A percentile compares a stretch with the other conserved stretches of the same genome.
These are phyloP conservation scores for Apiospora sp. DNA, from an alignment of 2,329 filamentous ascomycete species.

Conservation along the genomic window DNA sequence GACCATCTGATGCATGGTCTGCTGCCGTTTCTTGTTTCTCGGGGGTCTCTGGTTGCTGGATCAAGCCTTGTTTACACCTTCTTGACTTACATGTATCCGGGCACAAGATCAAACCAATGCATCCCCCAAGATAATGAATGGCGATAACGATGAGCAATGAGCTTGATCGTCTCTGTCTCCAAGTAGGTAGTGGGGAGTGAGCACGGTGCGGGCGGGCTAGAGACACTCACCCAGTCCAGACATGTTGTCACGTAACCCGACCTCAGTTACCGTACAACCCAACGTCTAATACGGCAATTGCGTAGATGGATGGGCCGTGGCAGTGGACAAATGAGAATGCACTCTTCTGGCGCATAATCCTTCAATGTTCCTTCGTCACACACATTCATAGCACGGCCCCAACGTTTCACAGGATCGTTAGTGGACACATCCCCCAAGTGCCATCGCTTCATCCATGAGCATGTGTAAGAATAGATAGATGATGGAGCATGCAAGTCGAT, in stretches of 20 bases:
- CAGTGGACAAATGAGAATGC: slow-evolving; percentile 14
- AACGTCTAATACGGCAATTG: neutral
- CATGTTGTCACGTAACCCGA: slow-evolving; percentile 1
- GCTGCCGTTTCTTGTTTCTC: slow-evolving; percentile 11
- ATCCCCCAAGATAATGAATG: neutral
- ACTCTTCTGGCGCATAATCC: slow-evolving; percentile 13
- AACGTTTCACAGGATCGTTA: slow-evolving; percentile 5
- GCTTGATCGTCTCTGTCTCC: neutral
- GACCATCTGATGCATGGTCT: neutral
- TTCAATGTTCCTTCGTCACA: neutral
- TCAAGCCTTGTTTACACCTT: neutral
- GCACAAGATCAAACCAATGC: slow-evolving; percentile 2
- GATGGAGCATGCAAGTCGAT: neutral
- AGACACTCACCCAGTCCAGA: neutral
- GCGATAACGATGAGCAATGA: neutral
- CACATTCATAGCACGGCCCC: neutral
- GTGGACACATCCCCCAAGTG: neutral
- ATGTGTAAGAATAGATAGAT: slow-evolving; percentile 15
- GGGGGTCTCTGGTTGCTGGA: neutral
- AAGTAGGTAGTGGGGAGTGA: neutral
- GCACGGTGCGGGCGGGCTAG: neutral
- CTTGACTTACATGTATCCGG: neutral
- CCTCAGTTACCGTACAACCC: neutral
- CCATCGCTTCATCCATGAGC: neutral
- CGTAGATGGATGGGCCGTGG: slow-evolving; percentile 1